These are phyloP conservation scores for Fusarium pininemorale DNA, from an alignment of 2,329 filamentous ascomycete species.

Conservation along the genomic window DNA sequence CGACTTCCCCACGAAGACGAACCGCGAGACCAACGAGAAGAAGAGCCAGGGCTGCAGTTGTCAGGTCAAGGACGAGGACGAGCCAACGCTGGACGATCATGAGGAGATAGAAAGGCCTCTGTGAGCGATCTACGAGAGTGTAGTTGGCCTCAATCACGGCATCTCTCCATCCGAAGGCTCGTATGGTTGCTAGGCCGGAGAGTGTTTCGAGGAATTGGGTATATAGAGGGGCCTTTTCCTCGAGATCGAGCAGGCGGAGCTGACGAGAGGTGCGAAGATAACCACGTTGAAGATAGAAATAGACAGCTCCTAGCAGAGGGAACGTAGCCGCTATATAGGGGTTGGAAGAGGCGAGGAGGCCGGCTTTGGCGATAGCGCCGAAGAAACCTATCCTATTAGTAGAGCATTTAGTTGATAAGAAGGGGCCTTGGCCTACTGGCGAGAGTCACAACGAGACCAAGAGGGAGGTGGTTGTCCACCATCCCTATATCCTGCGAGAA, in stretches of 20 bases:
- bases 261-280: constrained; percentile 56
- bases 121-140: constrained; percentile 60
- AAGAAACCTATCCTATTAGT: constrained; percentile 46
- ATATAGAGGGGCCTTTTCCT: constrained; percentile 53
- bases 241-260: constrained; percentile 53
- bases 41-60: constrained; percentile 57
- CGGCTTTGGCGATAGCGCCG: constrained; percentile 38
- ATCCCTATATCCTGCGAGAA: constrained; percentile 57
- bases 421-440: constrained; percentile 45
- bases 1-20: constrained; percentile 38
- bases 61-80: constrained; percentile 59
- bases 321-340: constrained; percentile 52
- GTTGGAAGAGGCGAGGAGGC: constrained; percentile 37
- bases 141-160: constrained; percentile 55
- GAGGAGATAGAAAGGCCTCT: constrained; percentile 66
- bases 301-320: constrained; percentile 51
- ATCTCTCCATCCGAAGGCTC: constrained; percentile 61
- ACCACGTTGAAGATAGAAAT: constrained; percentile 55
- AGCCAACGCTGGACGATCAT: constrained; percentile 67
- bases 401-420: background rate
- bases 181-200: constrained; percentile 58
- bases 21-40: constrained; percentile 59
- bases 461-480: constrained; percentile 53
- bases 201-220: constrained; percentile 57
- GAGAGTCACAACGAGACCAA: constrained; percentile 46